These are phyloP conservation scores for Fusarium buharicum DNA, from an alignment of 2,329 filamentous ascomycete species.

Conservation along the genomic window DNA sequence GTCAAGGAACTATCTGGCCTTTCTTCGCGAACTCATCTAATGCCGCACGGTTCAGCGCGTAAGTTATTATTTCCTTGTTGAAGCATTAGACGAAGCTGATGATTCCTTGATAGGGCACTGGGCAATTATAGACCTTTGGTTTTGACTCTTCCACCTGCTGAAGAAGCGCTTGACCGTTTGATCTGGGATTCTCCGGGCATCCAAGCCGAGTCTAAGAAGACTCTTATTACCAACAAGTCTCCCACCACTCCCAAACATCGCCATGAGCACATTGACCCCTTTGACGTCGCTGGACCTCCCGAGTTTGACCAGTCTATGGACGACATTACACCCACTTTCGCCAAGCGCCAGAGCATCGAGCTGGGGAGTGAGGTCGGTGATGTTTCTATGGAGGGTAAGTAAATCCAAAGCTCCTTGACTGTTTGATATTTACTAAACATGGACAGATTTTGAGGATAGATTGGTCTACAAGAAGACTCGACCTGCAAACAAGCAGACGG, in stretches of 20 bases:
- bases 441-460: neutral
- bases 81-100: neutral
- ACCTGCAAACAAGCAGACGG: neutral
- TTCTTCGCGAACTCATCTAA: no score
- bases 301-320: slow-evolving; percentile 8
- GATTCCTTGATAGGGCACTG: slow-evolving; percentile 4
- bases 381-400: slow-evolving; percentile 7
- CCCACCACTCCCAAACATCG: slow-evolving; percentile 19
- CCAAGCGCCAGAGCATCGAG: neutral
- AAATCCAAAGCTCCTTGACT: neutral
- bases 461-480: slow-evolving; percentile 1
- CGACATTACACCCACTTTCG: neutral
- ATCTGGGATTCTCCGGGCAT: slow-evolving; percentile 3
- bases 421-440: neutral
- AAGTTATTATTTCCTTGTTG: neutral
- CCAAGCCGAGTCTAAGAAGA: neutral
- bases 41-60: slow-evolving; percentile 1
- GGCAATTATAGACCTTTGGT: slow-evolving; percentile 6
- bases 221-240: neutral
- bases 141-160: slow-evolving; percentile 13
- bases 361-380: neutral
- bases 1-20: no score
- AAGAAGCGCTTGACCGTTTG: slow-evolving; percentile 11
- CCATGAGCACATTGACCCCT: slow-evolving; percentile 14
- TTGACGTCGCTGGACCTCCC: neutral